Percentiles rank a stretch among this genome's conserved stretches.
Conservation (phyloP, 768 basidiomycete genomes). For the Termitomyces sp. region DNA sequence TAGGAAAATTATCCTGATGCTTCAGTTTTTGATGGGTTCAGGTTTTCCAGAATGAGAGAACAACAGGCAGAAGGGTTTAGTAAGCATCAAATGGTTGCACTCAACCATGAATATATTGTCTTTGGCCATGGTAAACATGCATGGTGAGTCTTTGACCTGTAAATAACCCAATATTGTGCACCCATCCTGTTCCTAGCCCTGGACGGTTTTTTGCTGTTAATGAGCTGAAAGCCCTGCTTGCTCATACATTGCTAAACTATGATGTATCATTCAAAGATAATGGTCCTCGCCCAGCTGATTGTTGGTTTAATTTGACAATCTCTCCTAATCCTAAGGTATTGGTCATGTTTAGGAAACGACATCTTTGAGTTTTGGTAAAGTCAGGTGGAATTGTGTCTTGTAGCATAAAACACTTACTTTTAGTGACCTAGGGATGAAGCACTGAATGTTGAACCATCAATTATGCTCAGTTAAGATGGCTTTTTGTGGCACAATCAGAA, state of each 20-base stretch:
- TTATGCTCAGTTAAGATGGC: neutral
- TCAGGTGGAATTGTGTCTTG: neutral
- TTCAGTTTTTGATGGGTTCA: constrained; percentile 30
- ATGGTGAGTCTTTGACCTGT: constrained; percentile 1
- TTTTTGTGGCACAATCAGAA: neutral
- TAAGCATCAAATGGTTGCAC: constrained; percentile 12
- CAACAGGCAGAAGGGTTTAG: constrained; percentile 14
- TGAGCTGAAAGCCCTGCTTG: constrained; percentile 32
- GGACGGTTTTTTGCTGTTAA: constrained; percentile 37
- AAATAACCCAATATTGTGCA: neutral
- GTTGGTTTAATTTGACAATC: neutral
- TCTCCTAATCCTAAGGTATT: constrained; percentile 6
- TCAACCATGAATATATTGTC: constrained; percentile 4
- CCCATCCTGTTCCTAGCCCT: constrained; percentile 18
- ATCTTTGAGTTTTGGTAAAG: neutral
- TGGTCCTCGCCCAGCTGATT: constrained; percentile 2
- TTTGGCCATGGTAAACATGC: constrained; percentile 9
- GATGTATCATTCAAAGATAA: constrained; percentile 25
- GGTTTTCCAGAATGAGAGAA: constrained; percentile 28
- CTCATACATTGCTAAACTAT: constrained; percentile 30
- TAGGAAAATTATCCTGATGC: constrained; percentile 16
- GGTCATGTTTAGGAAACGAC: constrained; percentile 13
- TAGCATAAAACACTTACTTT: neutral
- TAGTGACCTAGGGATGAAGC: too few relatives aligned
- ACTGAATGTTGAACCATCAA: too few relatives aligned